Evolutionary conservation across 352 stramenopile genomes (phyloP).

Genomic region (Phytophthora rubi): DNA sequence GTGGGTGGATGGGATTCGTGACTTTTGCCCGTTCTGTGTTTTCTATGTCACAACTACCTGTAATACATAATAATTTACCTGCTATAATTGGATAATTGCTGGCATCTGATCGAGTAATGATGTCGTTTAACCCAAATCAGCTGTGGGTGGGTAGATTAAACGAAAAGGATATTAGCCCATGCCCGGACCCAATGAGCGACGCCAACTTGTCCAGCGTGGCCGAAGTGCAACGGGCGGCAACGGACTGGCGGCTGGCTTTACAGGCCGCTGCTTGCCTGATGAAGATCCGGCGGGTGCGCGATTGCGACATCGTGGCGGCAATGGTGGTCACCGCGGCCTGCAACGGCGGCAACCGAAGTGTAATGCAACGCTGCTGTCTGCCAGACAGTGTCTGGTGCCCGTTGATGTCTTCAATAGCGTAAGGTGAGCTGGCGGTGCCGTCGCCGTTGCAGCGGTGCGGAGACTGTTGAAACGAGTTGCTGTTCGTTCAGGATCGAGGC

Average conservation of each 20-base stretch:
- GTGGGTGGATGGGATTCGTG: too few relatives aligned
- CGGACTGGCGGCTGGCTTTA: not conserved
- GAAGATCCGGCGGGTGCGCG: not conserved
- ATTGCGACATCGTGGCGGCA: constrained; percentile 2
- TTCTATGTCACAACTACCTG: too few relatives aligned
- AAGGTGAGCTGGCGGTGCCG: not conserved
- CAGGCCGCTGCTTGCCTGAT: not conserved
- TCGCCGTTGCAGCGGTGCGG: not conserved
- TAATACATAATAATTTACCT: too few relatives aligned
- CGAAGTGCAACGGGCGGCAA: not conserved
- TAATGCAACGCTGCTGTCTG: not conserved
- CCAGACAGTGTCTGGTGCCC: too few relatives aligned
- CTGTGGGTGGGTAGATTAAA: too few relatives aligned
- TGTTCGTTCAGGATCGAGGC: constrained; percentile 1
- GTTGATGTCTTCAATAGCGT: too few relatives aligned
- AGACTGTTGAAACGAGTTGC: not conserved
- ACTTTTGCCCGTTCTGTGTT: too few relatives aligned
- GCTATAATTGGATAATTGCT: too few relatives aligned
- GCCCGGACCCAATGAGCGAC: constrained; percentile 14
- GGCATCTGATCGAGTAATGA: too few relatives aligned
- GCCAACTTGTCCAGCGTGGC: constrained; percentile 16
- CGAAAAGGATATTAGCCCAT: too few relatives aligned
- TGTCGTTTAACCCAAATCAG: too few relatives aligned
- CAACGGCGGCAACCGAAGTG: constrained; percentile 10
- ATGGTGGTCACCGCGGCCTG: not conserved